Evolutionary conservation across 208 protist genomes (phyloP).

Genomic region (Leishmania aethiopica): DNA sequence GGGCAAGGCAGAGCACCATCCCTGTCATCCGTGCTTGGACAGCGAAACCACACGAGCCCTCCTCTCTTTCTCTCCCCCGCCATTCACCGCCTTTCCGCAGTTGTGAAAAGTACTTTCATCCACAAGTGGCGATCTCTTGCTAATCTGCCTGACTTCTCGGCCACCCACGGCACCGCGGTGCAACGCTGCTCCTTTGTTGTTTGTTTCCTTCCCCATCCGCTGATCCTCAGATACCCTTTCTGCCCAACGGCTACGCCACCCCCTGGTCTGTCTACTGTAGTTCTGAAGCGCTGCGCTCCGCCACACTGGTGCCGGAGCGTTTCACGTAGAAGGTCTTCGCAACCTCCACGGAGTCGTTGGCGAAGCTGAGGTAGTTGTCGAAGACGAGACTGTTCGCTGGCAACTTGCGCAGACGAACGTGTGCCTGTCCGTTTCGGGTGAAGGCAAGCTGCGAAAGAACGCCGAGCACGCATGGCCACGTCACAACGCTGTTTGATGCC

Average conservation of each 20-base stretch:
- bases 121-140: background rate
- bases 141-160: background rate
- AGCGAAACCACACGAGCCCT: background rate
- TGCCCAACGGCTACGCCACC: background rate
- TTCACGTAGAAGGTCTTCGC: constrained; percentile 36
- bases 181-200: background rate
- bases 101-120: background rate
- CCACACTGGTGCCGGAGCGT: constrained; percentile 23
- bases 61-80: background rate
- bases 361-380: constrained; percentile 56
- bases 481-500: constrained; percentile 1
- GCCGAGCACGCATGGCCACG: constrained; percentile 39
- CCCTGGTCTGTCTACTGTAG: constrained; percentile 14
- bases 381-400: constrained; percentile 44
- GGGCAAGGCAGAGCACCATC: background rate
- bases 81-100: background rate
- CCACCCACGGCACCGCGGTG: background rate
- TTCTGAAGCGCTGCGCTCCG: constrained; percentile 18
- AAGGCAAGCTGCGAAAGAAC: constrained; percentile 51
- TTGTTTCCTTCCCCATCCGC: background rate
- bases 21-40: background rate
- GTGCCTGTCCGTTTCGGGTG: constrained; percentile 35
- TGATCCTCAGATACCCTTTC: background rate
- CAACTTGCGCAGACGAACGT: constrained; percentile 47
- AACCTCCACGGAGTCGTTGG: constrained; percentile 35